Evolutionary conservation across 768 basidiomycete species (phyloP).

Genomic region (Suillus luteus): DNA sequence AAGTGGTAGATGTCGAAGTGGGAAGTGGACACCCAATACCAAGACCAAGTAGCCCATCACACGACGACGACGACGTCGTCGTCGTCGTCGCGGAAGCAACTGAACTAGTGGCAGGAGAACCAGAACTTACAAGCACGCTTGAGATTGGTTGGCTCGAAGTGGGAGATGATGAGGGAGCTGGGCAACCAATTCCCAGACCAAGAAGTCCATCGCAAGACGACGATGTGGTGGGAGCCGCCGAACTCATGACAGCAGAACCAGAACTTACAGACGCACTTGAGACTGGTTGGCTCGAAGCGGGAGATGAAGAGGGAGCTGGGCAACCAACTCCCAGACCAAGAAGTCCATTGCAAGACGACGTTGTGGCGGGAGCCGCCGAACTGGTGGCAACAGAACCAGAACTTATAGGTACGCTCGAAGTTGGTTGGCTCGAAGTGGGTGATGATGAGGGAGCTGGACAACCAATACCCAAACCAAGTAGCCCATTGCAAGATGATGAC

Average conservation of each 20-base stretch:
- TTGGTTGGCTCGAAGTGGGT: constrained; percentile 15
- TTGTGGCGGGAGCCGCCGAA: constrained; percentile 8
- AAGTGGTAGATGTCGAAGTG: constrained; percentile 9
- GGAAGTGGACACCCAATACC: constrained; percentile 20
- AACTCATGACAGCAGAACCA: not conserved
- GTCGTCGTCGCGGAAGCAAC: not conserved
- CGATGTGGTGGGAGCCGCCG: constrained; percentile 6
- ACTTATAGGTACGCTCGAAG: constrained; percentile 8
- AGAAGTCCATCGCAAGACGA: constrained; percentile 15
- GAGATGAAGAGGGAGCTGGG: constrained; percentile 1
- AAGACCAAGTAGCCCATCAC: constrained; percentile 21
- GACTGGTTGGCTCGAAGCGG: not conserved
- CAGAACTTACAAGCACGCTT: not conserved
- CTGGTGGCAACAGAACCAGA: not conserved
- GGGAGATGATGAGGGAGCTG: constrained; percentile 12
- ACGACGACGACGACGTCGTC: not conserved
- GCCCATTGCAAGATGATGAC: constrained; percentile 14
- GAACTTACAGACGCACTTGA: constrained; percentile 1
- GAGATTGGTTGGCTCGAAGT: not conserved
- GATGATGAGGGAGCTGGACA: constrained; percentile 11
- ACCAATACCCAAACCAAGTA: constrained; percentile 18
- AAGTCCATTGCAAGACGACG: constrained; percentile 16
- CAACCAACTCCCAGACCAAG: constrained; percentile 19
- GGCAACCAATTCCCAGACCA: constrained; percentile 22
- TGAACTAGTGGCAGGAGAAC: constrained; percentile 7